Percentiles rank a stretch among this genome's conserved stretches.
Evolutionary conservation across 176 grass and related monocot genomes (phyloP).

Genomic region (Bromus sterilis): DNA sequence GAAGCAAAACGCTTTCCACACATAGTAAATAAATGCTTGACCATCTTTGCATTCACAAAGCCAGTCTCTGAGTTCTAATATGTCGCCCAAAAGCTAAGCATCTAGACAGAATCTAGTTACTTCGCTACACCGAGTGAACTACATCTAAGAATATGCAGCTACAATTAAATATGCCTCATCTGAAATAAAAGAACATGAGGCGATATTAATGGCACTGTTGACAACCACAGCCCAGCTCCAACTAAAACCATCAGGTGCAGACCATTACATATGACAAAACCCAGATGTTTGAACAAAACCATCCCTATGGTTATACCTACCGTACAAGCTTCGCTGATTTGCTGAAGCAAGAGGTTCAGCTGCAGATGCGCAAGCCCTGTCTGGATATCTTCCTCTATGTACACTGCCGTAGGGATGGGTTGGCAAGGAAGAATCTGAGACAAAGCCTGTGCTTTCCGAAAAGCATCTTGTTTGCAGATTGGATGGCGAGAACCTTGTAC

Average conservation of each 20-base stretch:
- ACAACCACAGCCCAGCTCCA: constrained; percentile 29
- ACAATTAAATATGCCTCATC: constrained; percentile 51
- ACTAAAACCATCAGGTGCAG: constrained; percentile 37
- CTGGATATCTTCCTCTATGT: constrained; percentile 82
- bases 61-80: constrained; percentile 22
- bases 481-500: constrained; percentile 50
- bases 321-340: constrained; percentile 25
- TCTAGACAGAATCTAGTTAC: constrained; percentile 41
- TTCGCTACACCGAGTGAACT: constrained; percentile 32
- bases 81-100: constrained; percentile 32
- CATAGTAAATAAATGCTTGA: constrained; percentile 19
- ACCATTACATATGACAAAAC: constrained; percentile 77
- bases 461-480: constrained; percentile 77
- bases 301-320: constrained; percentile 40
- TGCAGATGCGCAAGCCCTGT: constrained; percentile 31
- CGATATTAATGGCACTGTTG: constrained; percentile 24
- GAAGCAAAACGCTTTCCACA: not conserved
- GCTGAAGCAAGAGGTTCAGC: constrained; percentile 29
- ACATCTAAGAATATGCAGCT: constrained; percentile 42
- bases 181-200: constrained; percentile 59
- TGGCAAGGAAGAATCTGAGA: constrained; percentile 45
- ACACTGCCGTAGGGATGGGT: constrained; percentile 46
- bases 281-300: constrained; percentile 86
- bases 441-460: constrained; percentile 40
- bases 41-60: constrained; percentile 19